Evolutionary conservation across 2,329 filamentous ascomycete genomes (phyloP), one percentile per base, ranked within the genome.

Genomic region (Fusarium humuli): DNA sequence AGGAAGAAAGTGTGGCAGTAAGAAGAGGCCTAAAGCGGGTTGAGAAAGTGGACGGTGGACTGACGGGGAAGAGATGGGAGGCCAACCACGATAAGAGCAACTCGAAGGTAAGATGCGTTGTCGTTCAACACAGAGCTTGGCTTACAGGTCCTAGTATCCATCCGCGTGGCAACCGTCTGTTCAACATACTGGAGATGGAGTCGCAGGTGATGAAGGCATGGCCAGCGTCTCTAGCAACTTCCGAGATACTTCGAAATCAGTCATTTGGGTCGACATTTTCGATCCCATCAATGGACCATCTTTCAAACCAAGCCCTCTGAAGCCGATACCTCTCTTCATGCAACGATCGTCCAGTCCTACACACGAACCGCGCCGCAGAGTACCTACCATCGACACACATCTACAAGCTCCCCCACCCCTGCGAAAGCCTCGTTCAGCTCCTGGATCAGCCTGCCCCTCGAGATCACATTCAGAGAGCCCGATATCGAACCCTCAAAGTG

Each of bases 271-370:
- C 9, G 83, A 84, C 34, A 81, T 86, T 7, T 77, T 78, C 29
- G 82, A 88, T 64, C 86, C 87, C 0, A 64, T 87, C 13, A 80
- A 83, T 16, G 76, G 80, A 12, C 77, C 79, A 6, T 79, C 83
- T 4, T 88, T 88, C 71, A 80, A 78, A 65, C 83, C 85, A 3
- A 82, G 81, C 55, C 81, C 79, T 6, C 80, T 84, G 13, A 89
- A 88, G 65, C 84, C 86, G 2, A 81, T 88, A 13, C 86, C 86
- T 0, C 62, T 70, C 16, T 84, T 82, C 75, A 86, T 86, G 82
- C 80, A 79, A 47, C 63, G 72, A 74, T 30, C 63, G 4, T 71
- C 73, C 16, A 73, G 54, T 18, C 62, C 73, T 12, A 70, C 44
- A 11, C 44, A 18, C 42, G 60, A 56, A 25, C 22, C 27, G 50